Percentiles rank a stretch among this genome's conserved stretches.
phyloP scores from a whole-genome alignment of 192 early-diverging fungal genomes.

The Backusella liffmaniae region DNA sequence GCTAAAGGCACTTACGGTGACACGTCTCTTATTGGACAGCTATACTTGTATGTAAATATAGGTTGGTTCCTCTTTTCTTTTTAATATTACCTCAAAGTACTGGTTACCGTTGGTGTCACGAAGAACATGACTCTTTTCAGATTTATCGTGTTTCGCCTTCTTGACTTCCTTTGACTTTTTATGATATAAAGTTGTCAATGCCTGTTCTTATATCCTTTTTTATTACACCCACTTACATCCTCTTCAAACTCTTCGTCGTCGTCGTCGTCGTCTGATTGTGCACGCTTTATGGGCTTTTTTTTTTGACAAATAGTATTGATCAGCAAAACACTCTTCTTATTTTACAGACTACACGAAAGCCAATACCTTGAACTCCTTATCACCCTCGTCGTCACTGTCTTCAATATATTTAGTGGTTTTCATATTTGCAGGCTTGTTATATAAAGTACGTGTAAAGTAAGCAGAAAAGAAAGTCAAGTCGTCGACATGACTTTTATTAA shows the following conservation, averaged over 20 bases:
- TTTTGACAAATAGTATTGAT: too few relatives aligned
- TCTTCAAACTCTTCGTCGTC: background rate
- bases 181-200: background rate
- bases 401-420: conserved; percentile 16
- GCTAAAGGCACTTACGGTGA: conserved; percentile 22
- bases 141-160: background rate
- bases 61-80: background rate
- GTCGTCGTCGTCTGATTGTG: background rate
- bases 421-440: background rate
- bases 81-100: background rate
- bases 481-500: background rate
- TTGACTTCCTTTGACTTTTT: background rate
- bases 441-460: background rate
- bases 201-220: background rate
- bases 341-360: background rate
- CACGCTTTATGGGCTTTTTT: background rate
- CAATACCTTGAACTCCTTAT: background rate
- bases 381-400: conserved; percentile 13
- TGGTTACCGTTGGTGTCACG: background rate
- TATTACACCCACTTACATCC: background rate
- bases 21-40: conserved; percentile 17
- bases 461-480: background rate
- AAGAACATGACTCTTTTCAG: background rate
- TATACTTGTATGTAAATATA: background rate
- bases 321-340: background rate